A percentile compares a stretch with the other conserved stretches of the same genome.
Conservation (phyloP, 2,329 filamentous ascomycete genomes). For the Cercospora sp. region DNA sequence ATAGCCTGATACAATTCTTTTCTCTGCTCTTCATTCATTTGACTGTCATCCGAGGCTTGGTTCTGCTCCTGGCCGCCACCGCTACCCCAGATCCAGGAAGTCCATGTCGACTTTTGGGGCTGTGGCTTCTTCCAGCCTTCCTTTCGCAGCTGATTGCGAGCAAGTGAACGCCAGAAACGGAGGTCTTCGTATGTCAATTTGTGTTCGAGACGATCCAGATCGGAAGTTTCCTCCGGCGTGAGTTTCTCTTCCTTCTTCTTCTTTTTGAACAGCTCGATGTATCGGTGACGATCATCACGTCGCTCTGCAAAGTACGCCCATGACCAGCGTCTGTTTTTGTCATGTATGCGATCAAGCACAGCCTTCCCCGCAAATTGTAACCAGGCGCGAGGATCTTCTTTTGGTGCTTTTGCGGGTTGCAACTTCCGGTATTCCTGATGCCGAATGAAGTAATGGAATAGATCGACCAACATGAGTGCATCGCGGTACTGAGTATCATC, state of each 20-base stretch:
- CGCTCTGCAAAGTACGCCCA: slow-evolving; percentile 95
- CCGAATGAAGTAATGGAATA: slow-evolving; percentile 97
- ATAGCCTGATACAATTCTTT: slow-evolving; percentile 97
- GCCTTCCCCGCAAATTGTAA: slow-evolving; percentile 86
- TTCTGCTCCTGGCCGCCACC: slow-evolving; percentile 51
- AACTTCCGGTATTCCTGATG: slow-evolving; percentile 96
- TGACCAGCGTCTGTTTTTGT: slow-evolving; percentile 87
- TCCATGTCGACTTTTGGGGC: slow-evolving; percentile 76
- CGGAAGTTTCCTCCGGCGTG: slow-evolving; percentile 66
- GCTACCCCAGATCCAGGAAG: slow-evolving; percentile 86
- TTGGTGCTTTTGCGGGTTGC: slow-evolving; percentile 80
- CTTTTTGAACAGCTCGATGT: slow-evolving; percentile 96
- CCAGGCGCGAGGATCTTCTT: slow-evolving; percentile 91
- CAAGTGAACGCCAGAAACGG: slow-evolving; percentile 93
- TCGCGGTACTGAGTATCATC: slow-evolving; percentile 98
- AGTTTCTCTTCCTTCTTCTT: slow-evolving; percentile 70
- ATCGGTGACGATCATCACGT: slow-evolving; percentile 81
- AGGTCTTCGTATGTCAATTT: slow-evolving; percentile 93
- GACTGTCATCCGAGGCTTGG: slow-evolving; percentile 71
- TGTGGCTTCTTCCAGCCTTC: slow-evolving; percentile 80
- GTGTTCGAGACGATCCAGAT: slow-evolving; percentile 74
- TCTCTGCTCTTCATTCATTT: slow-evolving; percentile 92
- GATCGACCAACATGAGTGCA: slow-evolving; percentile 93
- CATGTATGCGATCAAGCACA: slow-evolving; percentile 89
- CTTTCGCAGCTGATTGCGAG: slow-evolving; percentile 90